Base-by-base conservation (phyloP, 129 eudicot species). In the Artemisia tridentata region DNA sequence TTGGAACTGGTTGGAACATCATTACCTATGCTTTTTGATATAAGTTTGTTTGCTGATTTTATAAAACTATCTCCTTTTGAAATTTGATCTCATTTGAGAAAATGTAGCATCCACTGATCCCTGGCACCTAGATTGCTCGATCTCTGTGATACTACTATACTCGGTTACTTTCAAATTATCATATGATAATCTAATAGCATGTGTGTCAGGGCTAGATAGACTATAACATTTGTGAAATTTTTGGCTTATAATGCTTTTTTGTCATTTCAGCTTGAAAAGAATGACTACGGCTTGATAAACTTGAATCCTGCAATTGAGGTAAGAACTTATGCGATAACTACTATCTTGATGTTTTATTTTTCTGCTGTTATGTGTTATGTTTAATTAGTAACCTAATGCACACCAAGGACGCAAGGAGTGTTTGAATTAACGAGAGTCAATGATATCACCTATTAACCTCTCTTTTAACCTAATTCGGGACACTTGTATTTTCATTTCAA, bases 261-360 rank as follows among this genome's bases (percentile, higher is more conserved):
- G 7, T 38, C 2, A 5, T 83, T 77, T 75, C 90, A 88, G 95
- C 84, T 65, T 65, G 88, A 78, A 69, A 73, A 73, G 52, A 80
- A 83, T 50, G 85, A 85, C 72, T 78, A 77, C 31, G 84, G 82
- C 57, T 53, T 66, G 63, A 63, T 79, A 49, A 76, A 80, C 63
- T 46, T 85, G 85, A 75, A 73, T 43, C 72, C 86, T 59, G 34
- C 79, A 69, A 66, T 74, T 23, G 93, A 84, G 88, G 81, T 78
- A 71, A 53, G 67, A 19, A 61, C 12, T 18, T 48, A 14, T 46
- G 66, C 21, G 7, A 57, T 10, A 18, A 25, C 25, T 34, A 20
- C 7, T 78, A 1, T 38, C 11, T 38, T 38, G 45, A 38, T 38
- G 2, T 38, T 38, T 9, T 1, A 38, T 7, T 38, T 38, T 38